These are phyloP conservation scores for Mikania micrantha DNA, from an alignment of 129 eudicot species.

Conservation along the genomic window DNA sequence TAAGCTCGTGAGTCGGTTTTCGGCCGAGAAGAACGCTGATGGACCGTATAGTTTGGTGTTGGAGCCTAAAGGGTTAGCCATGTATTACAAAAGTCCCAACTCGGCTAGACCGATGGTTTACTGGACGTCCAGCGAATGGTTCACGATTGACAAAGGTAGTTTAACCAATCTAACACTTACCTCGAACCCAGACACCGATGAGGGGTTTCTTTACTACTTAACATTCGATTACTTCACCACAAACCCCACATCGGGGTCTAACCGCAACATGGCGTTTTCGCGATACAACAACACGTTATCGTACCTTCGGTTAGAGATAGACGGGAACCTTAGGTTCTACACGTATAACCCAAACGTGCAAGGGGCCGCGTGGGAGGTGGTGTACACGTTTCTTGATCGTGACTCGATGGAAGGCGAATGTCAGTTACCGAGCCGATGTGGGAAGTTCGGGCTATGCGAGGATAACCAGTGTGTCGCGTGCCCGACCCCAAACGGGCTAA, in stretches of 20 bases:
- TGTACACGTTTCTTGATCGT: constrained; percentile 24
- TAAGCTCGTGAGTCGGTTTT: constrained; percentile 46
- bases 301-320: constrained; percentile 26
- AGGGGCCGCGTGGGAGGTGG: constrained; percentile 21
- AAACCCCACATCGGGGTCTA: background rate
- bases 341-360: constrained; percentile 17
- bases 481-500: constrained; percentile 27
- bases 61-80: constrained; percentile 33
- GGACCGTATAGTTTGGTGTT: constrained; percentile 48
- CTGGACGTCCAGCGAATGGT: constrained; percentile 13
- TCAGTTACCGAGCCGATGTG: constrained; percentile 30
- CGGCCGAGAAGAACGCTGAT: constrained; percentile 10
- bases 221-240: constrained; percentile 9
- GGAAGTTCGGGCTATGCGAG: constrained; percentile 31
- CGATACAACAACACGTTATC: constrained; percentile 26
- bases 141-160: constrained; percentile 19
- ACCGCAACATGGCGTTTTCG: constrained; percentile 5
- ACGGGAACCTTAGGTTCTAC: constrained; percentile 30
- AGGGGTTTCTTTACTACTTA: constrained; percentile 9
- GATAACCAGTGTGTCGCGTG: constrained; percentile 34
- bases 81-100: constrained; percentile 32
- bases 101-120: constrained; percentile 32
- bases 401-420: constrained; percentile 26
- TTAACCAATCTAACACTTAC: constrained; percentile 21
- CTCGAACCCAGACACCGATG: constrained; percentile 8